Conservation (phyloP, 495 filamentous ascomycete genomes). For the Immersiella caudata region DNA sequence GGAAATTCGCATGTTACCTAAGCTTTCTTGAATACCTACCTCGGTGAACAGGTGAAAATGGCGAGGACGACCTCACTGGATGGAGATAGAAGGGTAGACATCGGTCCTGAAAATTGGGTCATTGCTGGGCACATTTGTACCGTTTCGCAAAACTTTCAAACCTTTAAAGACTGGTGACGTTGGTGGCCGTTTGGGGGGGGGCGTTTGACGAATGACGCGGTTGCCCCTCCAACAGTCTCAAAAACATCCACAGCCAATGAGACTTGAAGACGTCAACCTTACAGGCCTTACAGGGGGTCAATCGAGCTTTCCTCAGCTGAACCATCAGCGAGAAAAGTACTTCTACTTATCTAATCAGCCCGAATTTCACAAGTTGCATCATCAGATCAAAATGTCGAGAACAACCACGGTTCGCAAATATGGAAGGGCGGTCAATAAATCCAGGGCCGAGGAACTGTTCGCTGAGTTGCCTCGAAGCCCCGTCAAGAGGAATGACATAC, state of each 20-base stretch:
- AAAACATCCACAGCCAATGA: slow-evolving; percentile 21
- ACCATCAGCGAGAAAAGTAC: background rate
- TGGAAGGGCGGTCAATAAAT: slow-evolving; percentile 44
- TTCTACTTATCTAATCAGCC: too few relatives aligned
- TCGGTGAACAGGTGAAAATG: too few relatives aligned
- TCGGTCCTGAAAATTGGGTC: too few relatives aligned
- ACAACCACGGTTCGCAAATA: slow-evolving; percentile 45
- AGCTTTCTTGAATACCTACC: too few relatives aligned
- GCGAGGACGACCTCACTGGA: too few relatives aligned
- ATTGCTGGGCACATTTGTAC: too few relatives aligned
- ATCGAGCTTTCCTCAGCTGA: background rate
- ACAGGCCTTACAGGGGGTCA: background rate
- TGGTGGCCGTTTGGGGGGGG: slow-evolving; percentile 2
- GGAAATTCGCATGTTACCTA: background rate
- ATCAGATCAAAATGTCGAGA: slow-evolving; percentile 33
- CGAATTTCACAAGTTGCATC: too few relatives aligned
- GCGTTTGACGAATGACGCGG: background rate
- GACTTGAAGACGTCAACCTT: background rate
- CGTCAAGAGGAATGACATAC: slow-evolving; percentile 20
- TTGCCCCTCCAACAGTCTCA: slow-evolving; percentile 26
- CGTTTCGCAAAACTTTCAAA: too few relatives aligned
- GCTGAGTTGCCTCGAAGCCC: slow-evolving; percentile 48
- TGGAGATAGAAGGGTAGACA: too few relatives aligned
- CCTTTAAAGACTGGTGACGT: background rate
- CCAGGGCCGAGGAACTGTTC: slow-evolving; percentile 44